Evolutionary conservation across 371 early-diverging fungal species (phyloP).

Genomic region (Rhizopus stolonifer): DNA sequence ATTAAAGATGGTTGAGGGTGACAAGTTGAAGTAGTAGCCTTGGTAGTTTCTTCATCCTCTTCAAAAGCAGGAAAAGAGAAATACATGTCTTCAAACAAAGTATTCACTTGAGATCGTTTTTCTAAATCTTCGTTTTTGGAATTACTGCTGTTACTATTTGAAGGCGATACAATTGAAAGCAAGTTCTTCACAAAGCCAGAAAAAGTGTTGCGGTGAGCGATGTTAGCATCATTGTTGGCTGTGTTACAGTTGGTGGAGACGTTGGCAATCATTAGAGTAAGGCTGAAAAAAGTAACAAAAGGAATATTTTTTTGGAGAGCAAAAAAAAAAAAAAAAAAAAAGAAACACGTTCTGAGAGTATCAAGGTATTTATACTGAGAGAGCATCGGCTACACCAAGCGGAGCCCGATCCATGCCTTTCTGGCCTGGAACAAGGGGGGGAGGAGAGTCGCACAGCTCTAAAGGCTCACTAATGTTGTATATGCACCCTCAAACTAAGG

Average conservation of each 20-base stretch:
- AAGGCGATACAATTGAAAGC: constrained; percentile 27
- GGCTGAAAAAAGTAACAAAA: background rate
- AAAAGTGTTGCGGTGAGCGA: constrained; percentile 24
- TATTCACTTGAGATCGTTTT: background rate
- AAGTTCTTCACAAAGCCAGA: constrained; percentile 33
- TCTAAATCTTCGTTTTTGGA: constrained; percentile 1
- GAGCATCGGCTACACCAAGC: background rate
- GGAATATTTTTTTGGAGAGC: background rate
- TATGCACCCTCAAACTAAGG: too few relatives aligned
- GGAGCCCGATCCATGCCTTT: background rate
- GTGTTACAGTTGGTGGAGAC: background rate
- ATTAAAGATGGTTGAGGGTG: constrained; percentile 8
- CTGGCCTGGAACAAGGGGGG: background rate
- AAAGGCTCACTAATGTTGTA: too few relatives aligned
- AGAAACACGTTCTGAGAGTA: background rate
- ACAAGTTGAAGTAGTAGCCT: constrained; percentile 3
- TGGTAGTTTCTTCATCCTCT: constrained; percentile 6
- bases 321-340: background rate
- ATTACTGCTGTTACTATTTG: constrained; percentile 2
- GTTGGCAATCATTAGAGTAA: background rate
- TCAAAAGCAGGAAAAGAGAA: constrained; percentile 31
- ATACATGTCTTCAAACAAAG: constrained; percentile 25
- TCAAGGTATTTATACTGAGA: background rate
- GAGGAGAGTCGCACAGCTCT: background rate
- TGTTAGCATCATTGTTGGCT: background rate